Evolutionary conservation across 2,329 filamentous ascomycete genomes (phyloP), one percentile per base, ranked within the genome.

Genomic region (Diaporthe capsici): DNA sequence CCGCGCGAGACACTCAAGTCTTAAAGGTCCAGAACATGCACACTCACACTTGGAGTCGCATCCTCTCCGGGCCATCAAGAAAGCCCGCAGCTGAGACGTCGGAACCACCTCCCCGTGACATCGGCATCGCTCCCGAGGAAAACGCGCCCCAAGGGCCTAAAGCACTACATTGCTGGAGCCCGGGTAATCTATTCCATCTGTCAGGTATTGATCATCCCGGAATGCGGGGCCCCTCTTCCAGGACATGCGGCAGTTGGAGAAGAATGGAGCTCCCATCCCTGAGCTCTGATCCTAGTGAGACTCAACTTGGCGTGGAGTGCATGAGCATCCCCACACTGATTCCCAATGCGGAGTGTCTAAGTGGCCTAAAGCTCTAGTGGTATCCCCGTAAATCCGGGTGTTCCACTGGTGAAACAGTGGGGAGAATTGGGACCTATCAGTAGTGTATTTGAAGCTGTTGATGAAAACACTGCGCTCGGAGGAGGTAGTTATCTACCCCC

Each of bases 191-290:
- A 28, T 68, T 8, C 31, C 47, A 68, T 68, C 65, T 70, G 65
- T 70, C n/a, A 70, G n/a, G 6, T 22, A 70, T 70, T 70, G 49
- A 70, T 70, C 65, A 70, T 70, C 65, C 65, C 9, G 17, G 49
- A n/a, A 5, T 70, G 65, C 65, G 65, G 65, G 65, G 65, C 42
- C 47, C 34, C 25, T 17, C 1, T 25, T 3, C 39, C 10, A 8
- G 25, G n/a, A 15, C 31, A 6, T 68, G 22, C 65, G 65, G 65
- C 65, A 70, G 49, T 42, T 70, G 49, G 37, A 28, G 65, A 25
- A 1, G 22, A 10, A 39, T 68, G 22, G 65, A 68, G 47, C 47
- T 53, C 8, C 0, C 22, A 68, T 68, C 65, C 65, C 47, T 68
- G 65, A 53, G 22, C 47, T 28, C n/a, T 17, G 3, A 17, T 2